Conservation (phyloP, 2,329 filamentous ascomycete genomes). For the Leptographium radiaticola region DNA sequence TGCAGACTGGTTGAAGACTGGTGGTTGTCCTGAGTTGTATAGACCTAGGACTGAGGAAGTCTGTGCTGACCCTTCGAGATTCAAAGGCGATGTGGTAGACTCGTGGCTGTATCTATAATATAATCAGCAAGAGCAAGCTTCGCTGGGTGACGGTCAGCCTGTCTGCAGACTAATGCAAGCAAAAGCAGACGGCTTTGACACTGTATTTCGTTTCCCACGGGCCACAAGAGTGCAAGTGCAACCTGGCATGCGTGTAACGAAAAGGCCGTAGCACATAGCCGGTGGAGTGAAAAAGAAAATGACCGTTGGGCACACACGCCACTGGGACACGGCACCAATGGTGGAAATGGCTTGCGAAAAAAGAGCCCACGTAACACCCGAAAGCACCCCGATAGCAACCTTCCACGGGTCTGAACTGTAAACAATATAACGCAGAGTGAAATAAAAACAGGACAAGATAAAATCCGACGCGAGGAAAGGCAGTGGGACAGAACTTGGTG, state of each 20-base stretch:
- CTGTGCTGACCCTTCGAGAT: constrained; percentile 38
- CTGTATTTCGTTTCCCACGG: constrained; percentile 19
- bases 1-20: constrained; percentile 30
- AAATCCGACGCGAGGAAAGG: background rate
- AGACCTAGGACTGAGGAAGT: constrained; percentile 36
- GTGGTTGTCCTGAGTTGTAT: constrained; percentile 30
- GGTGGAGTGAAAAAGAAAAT: constrained; percentile 7
- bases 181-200: constrained; percentile 16
- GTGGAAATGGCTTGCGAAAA: constrained; percentile 9
- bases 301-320: constrained; percentile 13
- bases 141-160: background rate
- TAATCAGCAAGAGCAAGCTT: constrained; percentile 10
- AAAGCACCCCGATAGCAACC: background rate
- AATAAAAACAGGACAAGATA: background rate
- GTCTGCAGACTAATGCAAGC: constrained; percentile 1
- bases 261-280: constrained; percentile 23
- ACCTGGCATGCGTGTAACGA: constrained; percentile 24
- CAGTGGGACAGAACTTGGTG: background rate
- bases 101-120: constrained; percentile 41
- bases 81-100: constrained; percentile 35
- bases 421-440: background rate
- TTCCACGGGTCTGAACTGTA: background rate
- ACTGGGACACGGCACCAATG: constrained; percentile 18
- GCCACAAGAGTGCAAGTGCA: constrained; percentile 23
- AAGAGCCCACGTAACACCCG: constrained; percentile 6